Percentiles rank a stretch among this genome's conserved stretches.
Conservation (phyloP, 192 early-diverging fungal genomes). For the Coemansia interrupta region DNA sequence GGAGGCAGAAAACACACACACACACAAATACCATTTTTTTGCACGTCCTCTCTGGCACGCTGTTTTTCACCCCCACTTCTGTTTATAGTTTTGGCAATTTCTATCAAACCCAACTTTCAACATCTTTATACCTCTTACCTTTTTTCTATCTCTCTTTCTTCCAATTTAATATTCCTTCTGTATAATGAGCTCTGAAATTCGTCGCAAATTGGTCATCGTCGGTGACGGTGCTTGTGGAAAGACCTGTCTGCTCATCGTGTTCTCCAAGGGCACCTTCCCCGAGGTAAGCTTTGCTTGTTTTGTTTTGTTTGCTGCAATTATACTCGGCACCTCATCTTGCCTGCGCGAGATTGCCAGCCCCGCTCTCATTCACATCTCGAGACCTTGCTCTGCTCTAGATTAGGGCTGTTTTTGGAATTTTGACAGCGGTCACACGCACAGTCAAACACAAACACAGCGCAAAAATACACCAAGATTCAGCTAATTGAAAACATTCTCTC, state of each 20-base stretch:
- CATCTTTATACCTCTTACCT: conserved; percentile 3
- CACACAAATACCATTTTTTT: no score
- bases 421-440: not conserved
- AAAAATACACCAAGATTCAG: not conserved
- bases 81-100: conserved; percentile 2
- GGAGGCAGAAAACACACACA: no score
- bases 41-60: not conserved
- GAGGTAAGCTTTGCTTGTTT: conserved; percentile 58
- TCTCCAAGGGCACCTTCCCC: conserved; percentile 70
- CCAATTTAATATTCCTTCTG: conserved; percentile 9
- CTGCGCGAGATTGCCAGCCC: not conserved
- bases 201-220: conserved; percentile 79
- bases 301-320: conserved; percentile 1
- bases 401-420: not conserved
- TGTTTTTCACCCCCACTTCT: not conserved
- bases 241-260: conserved; percentile 83
- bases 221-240: conserved; percentile 91
- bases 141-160: conserved; percentile 10
- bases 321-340: not conserved
- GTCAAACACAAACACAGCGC: no score
- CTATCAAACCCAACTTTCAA: not conserved
- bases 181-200: conserved; percentile 45
- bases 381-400: not conserved
- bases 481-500: not conserved
- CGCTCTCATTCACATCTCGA: not conserved